These are phyloP conservation scores for Vanrija sp. DNA, from an alignment of 1,284 basidiomycete species.

Conservation along the genomic window DNA sequence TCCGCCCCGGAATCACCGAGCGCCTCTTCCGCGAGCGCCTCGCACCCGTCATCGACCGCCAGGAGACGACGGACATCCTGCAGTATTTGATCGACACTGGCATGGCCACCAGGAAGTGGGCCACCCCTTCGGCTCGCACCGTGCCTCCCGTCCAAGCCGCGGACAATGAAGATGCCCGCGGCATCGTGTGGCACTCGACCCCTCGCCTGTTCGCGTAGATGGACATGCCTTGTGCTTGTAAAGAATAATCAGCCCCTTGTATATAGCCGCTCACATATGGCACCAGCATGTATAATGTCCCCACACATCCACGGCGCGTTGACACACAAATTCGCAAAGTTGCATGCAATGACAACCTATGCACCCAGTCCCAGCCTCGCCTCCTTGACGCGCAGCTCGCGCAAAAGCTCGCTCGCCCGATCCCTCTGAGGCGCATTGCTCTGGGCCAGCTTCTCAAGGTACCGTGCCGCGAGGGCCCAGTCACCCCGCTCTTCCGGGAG, in stretches of 20 bases:
- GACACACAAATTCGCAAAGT: background rate
- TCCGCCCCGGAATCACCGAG: slow-evolving; percentile 62
- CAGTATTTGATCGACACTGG: slow-evolving; percentile 51
- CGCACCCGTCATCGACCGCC: slow-evolving; percentile 64
- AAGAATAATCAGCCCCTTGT: background rate
- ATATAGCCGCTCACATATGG: background rate
- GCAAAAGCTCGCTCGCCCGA: slow-evolving; percentile 34
- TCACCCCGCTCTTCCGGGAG: slow-evolving; percentile 23
- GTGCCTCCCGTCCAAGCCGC: slow-evolving; percentile 37
- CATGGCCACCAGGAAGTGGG: slow-evolving; percentile 10
- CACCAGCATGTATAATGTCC: background rate
- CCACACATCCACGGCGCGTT: too few species aligned
- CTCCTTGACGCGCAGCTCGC: slow-evolving; percentile 34
- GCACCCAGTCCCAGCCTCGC: slow-evolving; percentile 13
- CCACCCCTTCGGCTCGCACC: background rate
- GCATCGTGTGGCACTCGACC: slow-evolving; percentile 17
- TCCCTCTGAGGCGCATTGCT: slow-evolving; percentile 53
- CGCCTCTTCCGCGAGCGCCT: slow-evolving; percentile 64
- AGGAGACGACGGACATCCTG: slow-evolving; percentile 66
- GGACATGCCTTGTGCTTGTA: background rate
- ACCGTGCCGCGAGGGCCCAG: slow-evolving; percentile 47
- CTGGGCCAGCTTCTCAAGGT: slow-evolving; percentile 64
- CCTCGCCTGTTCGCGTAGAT: too few species aligned
- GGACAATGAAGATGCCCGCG: slow-evolving; percentile 23
- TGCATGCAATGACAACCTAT: background rate